Evolutionary conservation across 208 protist species (phyloP), one percentile per base, ranked within the genome.

Genomic region (Endotrypanum monterogeii): DNA sequence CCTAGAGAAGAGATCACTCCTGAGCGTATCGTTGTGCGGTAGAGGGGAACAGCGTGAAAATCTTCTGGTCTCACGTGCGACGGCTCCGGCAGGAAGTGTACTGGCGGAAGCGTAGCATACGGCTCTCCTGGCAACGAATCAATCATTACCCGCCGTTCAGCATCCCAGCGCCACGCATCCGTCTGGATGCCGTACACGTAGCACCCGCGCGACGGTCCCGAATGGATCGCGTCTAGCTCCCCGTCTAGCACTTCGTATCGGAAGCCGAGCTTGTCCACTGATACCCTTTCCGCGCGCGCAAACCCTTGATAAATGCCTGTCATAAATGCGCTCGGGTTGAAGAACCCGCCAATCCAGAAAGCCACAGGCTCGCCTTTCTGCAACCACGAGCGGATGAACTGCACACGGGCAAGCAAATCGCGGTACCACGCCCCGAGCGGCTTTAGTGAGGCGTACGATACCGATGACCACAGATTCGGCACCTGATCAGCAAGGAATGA

Each of bases 281-380:
- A 98, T 14, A 99, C 87, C 30, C 87, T 81, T 81, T 99, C 95
- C 50, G 97, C 90, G 46, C 99, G 92, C 20, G 98, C 98, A 81
- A 98, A 98, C 71, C 96, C 87, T 76, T 99, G 98, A 61, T 98
- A 96, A 32, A 94, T 89, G 72, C 97, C 99, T 9, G 99, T 99
- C 85, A 99, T 96, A 85, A 99, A 99, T 48, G 96, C 98, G 84
- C 99, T 99, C 52, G 98, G 98, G 89, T 99, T 99, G 89, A 99
- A 99, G 84, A 99, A 98, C 50, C 97, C 98, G 48, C 94, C 89
- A 41, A 99, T 88, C 97, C 97, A 99, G 86, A 98, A 99, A 32
- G 87, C 86, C 23, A 63, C 83, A 50, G 99, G 98, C 74, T 95
- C 86, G 2, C 98, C 99, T 46, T 94, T 86, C 41, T 86, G 82